A percentile compares a stretch with the other conserved stretches of the same genome.
Conservation (phyloP, 768 basidiomycete genomes). For the Tricholoma terreum region DNA sequence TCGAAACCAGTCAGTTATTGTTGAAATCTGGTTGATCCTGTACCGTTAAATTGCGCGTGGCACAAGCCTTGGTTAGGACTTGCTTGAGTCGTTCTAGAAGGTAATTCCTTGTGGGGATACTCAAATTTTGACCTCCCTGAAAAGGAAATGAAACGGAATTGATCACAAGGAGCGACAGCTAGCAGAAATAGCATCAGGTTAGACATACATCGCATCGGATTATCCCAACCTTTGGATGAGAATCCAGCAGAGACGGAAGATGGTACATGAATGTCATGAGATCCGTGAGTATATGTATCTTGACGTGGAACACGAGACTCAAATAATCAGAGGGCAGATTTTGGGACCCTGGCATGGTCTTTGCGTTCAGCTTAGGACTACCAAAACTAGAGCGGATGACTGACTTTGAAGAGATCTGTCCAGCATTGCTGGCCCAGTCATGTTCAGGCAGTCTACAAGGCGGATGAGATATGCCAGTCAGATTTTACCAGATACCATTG, state of each 20-base stretch:
- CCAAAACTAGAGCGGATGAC: conserved; percentile 10
- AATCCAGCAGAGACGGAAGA: conserved; percentile 43
- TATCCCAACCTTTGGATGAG: conserved; percentile 42
- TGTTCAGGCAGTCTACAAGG: conserved; percentile 45
- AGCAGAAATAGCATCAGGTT: background rate
- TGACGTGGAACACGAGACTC: conserved; percentile 36
- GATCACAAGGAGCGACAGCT: conserved; percentile 62
- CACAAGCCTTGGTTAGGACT: conserved; percentile 46
- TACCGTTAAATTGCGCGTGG: conserved; percentile 50
- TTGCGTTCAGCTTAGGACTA: conserved; percentile 5
- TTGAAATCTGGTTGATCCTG: conserved; percentile 4
- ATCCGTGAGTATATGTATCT: conserved; percentile 47
- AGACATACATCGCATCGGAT: background rate
- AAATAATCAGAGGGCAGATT: conserved; percentile 16
- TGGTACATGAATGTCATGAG: conserved; percentile 58
- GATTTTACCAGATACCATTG: conserved; percentile 9
- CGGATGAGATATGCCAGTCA: background rate
- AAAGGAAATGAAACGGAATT: conserved; percentile 69
- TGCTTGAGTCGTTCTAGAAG: conserved; percentile 54
- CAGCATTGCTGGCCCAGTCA: conserved; percentile 33
- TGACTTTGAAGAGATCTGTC: conserved; percentile 25
- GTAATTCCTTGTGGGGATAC: conserved; percentile 34
- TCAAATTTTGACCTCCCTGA: conserved; percentile 44
- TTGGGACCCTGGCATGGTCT: conserved; percentile 5
- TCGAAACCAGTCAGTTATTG: background rate